phyloP scores from a whole-genome alignment of 768 basidiomycete genomes.

The Termitomyces titanicus region DNA sequence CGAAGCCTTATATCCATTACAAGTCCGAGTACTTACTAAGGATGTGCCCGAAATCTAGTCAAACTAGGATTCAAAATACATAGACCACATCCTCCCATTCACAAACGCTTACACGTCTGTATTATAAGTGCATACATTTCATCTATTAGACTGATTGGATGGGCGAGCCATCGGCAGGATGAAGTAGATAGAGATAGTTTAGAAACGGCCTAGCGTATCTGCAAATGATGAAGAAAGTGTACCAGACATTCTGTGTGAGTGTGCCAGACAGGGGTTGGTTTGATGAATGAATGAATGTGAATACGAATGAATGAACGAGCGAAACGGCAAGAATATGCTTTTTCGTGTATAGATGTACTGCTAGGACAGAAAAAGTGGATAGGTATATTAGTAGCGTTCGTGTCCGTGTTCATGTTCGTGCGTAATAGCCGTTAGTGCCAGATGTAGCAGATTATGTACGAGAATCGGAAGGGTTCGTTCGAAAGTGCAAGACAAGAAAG shows the following conservation, averaged over 20 bases:
- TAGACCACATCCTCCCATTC: too few species aligned
- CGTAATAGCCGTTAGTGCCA: not conserved
- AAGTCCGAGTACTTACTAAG: too few species aligned
- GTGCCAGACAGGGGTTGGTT: not conserved
- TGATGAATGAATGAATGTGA: too few species aligned
- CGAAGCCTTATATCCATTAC: too few species aligned
- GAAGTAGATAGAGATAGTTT: not conserved
- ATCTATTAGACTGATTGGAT: not conserved
- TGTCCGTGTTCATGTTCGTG: not conserved
- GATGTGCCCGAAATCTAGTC: too few species aligned
- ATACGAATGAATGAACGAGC: too few species aligned
- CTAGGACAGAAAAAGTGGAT: not conserved
- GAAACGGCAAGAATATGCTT: not conserved
- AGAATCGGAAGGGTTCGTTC: not conserved
- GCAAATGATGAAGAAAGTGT: not conserved
- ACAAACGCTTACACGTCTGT: too few species aligned
- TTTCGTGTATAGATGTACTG: not conserved
- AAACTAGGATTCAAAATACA: too few species aligned
- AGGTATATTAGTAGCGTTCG: conserved; percentile 1
- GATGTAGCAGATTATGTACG: not conserved
- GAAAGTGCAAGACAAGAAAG: not conserved
- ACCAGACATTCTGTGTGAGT: not conserved
- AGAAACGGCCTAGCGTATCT: not conserved
- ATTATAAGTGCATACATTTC: too few species aligned
- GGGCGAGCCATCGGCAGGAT: not conserved